These are phyloP conservation scores for Cordyceps militaris DNA, from an alignment of 2,329 filamentous ascomycete species.

Conservation along the genomic window DNA sequence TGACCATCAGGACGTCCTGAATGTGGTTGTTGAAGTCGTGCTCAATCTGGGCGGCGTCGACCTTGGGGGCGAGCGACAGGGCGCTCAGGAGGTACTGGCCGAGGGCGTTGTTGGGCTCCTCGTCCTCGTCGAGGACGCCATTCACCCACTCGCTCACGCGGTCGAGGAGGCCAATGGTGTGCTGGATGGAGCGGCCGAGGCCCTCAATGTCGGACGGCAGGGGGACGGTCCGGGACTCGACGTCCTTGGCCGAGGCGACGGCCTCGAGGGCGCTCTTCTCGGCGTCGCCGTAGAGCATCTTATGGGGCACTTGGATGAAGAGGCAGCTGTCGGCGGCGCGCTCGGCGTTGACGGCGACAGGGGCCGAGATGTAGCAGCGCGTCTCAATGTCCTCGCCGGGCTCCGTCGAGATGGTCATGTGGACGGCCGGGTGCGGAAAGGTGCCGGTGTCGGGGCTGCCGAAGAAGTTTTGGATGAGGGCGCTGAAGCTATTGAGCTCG, in stretches of 20 bases:
- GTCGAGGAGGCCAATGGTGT: constrained; percentile 83
- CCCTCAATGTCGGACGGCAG: constrained; percentile 85
- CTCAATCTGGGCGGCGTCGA: constrained; percentile 84
- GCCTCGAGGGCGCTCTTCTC: constrained; percentile 65
- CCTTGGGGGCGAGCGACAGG: constrained; percentile 88
- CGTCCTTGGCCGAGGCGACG: constrained; percentile 73
- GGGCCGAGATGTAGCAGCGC: constrained; percentile 89
- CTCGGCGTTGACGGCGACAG: constrained; percentile 91
- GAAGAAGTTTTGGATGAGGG: constrained; percentile 98
- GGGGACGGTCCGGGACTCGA: constrained; percentile 64
- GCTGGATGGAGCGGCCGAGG: constrained; percentile 77
- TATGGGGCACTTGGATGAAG: constrained; percentile 95
- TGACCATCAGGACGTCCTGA: constrained; percentile 96
- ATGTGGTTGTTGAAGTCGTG: constrained; percentile 99
- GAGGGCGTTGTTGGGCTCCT: constrained; percentile 79
- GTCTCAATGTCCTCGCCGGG: constrained; percentile 84
- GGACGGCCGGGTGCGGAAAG: constrained; percentile 93
- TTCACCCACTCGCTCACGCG: constrained; percentile 88
- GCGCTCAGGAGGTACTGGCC: constrained; percentile 95
- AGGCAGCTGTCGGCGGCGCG: constrained; percentile 92
- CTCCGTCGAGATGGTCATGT: constrained; percentile 88
- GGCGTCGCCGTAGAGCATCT: constrained; percentile 78
- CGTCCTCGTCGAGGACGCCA: constrained; percentile 89
- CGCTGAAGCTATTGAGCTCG: constrained; percentile 97
- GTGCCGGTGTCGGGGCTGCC: constrained; percentile 93